phyloP scores from a whole-genome alignment of 2,329 filamentous ascomycete species.

The Alternaria burnsii region DNA sequence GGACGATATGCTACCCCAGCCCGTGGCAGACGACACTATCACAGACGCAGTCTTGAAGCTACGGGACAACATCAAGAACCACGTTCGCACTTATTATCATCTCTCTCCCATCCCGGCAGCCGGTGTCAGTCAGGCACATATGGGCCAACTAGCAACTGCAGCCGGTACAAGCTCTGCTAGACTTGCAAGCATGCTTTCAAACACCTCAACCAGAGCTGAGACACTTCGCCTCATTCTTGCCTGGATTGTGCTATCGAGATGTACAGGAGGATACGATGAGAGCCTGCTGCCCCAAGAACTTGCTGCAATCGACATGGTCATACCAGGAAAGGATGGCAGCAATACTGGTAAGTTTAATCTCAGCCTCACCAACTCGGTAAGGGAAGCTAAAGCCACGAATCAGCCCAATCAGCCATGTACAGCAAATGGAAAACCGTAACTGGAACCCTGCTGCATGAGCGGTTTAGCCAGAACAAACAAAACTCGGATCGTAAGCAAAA shows the following conservation, averaged over 20 bases:
- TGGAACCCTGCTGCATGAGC: slow-evolving; percentile 26
- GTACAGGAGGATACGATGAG: slow-evolving; percentile 15
- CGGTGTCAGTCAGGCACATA: slow-evolving; percentile 11
- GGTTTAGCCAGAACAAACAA: slow-evolving; percentile 11
- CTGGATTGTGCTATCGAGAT: slow-evolving; percentile 28
- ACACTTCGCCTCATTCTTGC: slow-evolving; percentile 28
- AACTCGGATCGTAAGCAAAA: slow-evolving; percentile 5
- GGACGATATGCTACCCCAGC: slow-evolving; percentile 33
- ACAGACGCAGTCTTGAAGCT: slow-evolving; percentile 30
- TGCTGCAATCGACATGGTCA: not conserved
- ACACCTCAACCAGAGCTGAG: slow-evolving; percentile 20
- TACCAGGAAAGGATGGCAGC: not conserved
- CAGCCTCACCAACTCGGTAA: not conserved
- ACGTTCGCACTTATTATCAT: slow-evolving; percentile 33
- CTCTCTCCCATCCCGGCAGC: slow-evolving; percentile 5
- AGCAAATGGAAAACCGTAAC: slow-evolving; percentile 41
- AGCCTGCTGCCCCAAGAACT: slow-evolving; percentile 29
- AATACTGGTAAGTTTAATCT: not conserved
- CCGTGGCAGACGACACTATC: slow-evolving; percentile 32
- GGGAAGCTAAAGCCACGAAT: not conserved
- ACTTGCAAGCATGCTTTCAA: slow-evolving; percentile 8
- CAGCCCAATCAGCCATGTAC: slow-evolving; percentile 25
- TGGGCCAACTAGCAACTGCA: slow-evolving; percentile 20
- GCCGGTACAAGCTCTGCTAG: slow-evolving; percentile 14
- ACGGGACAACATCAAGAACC: slow-evolving; percentile 38